Evolutionary conservation across 1,284 basidiomycete species (phyloP).

Genomic region (Apiotrichum veenhuisii): DNA sequence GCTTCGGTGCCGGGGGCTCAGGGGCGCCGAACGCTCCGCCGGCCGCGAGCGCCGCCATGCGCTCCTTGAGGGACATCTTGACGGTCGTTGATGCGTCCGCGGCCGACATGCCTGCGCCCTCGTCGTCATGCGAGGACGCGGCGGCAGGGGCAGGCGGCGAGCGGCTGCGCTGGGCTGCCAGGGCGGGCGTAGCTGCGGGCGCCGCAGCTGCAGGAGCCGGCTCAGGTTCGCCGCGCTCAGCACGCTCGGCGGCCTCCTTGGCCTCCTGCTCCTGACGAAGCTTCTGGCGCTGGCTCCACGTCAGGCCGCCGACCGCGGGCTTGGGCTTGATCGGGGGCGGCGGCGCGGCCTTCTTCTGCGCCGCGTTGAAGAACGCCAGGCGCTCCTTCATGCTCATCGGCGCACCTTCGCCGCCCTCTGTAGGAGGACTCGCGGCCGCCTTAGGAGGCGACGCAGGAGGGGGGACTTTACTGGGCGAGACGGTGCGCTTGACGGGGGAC

Average conservation of each 20-base stretch:
- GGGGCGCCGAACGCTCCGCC: conserved; percentile 63
- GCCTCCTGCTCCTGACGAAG: conserved; percentile 47
- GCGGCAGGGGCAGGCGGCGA: conserved; percentile 14
- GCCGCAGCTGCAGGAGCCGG: background rate
- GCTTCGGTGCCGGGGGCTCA: conserved; percentile 55
- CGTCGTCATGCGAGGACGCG: conserved; percentile 7
- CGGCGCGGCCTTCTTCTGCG: conserved; percentile 35
- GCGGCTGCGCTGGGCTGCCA: background rate
- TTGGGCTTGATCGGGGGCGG: conserved; percentile 63
- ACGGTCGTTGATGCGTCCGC: conserved; percentile 79
- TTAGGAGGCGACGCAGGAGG: conserved; percentile 10
- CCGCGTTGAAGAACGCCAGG: conserved; percentile 49
- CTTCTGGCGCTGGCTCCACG: conserved; percentile 49
- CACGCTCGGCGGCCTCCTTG: conserved; percentile 32
- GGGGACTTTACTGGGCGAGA: background rate
- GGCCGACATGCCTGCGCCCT: conserved; percentile 61
- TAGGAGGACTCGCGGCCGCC: conserved; percentile 6
- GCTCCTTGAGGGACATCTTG: conserved; percentile 69
- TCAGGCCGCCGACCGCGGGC: conserved; percentile 55
- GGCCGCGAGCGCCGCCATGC: conserved; percentile 85
- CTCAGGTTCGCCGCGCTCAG: conserved; percentile 12
- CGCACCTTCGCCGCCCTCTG: conserved; percentile 18
- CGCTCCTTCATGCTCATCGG: conserved; percentile 49
- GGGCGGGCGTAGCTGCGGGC: conserved; percentile 1
- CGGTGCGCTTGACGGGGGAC: background rate